Evolutionary conservation across 83 land plant genomes (phyloP).

Genomic region (Thuja plicata): DNA sequence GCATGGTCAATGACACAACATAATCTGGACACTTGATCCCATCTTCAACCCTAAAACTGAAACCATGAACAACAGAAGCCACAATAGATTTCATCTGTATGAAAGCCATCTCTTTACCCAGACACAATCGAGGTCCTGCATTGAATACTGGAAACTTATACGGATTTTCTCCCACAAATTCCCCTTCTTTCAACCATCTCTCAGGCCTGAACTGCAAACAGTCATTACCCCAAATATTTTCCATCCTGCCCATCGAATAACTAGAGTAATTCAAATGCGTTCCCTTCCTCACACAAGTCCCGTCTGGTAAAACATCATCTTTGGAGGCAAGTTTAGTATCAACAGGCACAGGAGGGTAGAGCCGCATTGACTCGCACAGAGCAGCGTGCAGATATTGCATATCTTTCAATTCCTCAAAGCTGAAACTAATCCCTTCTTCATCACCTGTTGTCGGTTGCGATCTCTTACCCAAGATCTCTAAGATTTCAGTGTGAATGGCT

Average conservation of each 20-base stretch:
- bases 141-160: constrained; percentile 6
- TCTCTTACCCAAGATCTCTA: background rate
- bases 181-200: constrained; percentile 15
- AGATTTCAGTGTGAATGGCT: background rate
- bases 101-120: constrained; percentile 15
- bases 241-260: constrained; percentile 16
- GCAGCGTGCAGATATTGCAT: constrained; percentile 11
- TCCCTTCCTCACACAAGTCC: background rate
- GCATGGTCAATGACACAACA: background rate
- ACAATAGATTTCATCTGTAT: constrained; percentile 13
- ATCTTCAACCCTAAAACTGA: background rate
- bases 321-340: background rate
- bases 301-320: constrained; percentile 1
- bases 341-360: constrained; percentile 8
- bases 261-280: background rate
- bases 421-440: background rate
- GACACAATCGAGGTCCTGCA: constrained; percentile 2
- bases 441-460: background rate
- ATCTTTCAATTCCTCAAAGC: constrained; percentile 11
- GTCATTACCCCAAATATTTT: constrained; percentile 11
- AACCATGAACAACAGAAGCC: background rate
- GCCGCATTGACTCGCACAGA: background rate
- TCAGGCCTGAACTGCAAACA: constrained; percentile 1
- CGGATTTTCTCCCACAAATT: background rate
- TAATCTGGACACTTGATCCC: background rate